Evolutionary conservation across 352 stramenopile species (phyloP).

Genomic region (Phytopythium litorale): DNA sequence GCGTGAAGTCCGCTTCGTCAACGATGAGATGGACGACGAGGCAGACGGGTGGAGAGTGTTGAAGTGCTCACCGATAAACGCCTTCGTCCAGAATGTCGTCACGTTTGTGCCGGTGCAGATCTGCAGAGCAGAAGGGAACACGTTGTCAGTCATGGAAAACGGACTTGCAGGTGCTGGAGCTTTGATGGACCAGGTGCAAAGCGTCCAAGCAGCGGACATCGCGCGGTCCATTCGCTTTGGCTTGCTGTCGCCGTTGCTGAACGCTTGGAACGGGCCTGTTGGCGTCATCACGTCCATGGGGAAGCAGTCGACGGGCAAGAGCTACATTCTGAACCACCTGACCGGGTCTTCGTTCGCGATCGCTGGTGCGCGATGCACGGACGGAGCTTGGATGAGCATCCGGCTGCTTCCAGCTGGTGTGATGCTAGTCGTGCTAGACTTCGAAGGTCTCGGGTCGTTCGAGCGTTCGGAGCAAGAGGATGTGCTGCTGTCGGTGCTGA

Average conservation of each 20-base stretch:
- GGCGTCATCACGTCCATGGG: conserved; percentile 33
- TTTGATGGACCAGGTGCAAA: conserved; percentile 8
- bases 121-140: conserved; percentile 58
- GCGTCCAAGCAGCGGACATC: conserved; percentile 35
- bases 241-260: conserved; percentile 23
- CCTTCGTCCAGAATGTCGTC: conserved; percentile 28
- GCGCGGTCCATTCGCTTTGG: conserved; percentile 35
- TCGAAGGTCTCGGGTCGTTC: conserved; percentile 72
- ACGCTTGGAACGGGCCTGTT: conserved; percentile 24
- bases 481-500: conserved; percentile 69
- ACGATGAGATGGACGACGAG: conserved; percentile 1
- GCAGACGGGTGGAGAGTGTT: not conserved
- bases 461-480: conserved; percentile 71
- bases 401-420: conserved; percentile 25
- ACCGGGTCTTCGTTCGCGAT: conserved; percentile 64
- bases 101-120: conserved; percentile 73
- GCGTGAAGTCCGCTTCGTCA: not conserved
- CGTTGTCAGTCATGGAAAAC: conserved; percentile 39
- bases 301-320: conserved; percentile 72
- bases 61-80: not conserved
- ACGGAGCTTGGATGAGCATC: conserved; percentile 35
- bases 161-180: conserved; percentile 17
- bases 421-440: conserved; percentile 66
- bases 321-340: conserved; percentile 73
- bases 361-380: conserved; percentile 26